Percentiles rank a stretch among this genome's conserved stretches.
These are phyloP conservation scores for Candida quercuum DNA, from an alignment of 805 yeast species.

Conservation along the genomic window DNA sequence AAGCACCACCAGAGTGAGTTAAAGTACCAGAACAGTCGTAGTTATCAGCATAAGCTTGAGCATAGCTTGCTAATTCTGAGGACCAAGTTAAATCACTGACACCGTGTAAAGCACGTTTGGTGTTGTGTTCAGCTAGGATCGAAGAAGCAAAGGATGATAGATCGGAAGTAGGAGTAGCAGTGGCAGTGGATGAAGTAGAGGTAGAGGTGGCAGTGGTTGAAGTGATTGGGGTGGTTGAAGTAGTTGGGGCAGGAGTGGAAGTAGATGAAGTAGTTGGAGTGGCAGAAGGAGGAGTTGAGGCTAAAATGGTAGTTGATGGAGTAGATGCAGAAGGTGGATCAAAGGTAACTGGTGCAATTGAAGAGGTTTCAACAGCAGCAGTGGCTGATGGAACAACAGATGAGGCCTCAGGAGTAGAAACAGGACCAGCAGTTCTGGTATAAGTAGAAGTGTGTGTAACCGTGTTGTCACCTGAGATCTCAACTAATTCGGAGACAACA, in stretches of 20 bases:
- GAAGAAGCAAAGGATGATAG: no score
- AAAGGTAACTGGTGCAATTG: neutral
- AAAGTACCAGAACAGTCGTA: conserved; percentile 59
- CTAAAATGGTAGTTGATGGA: neutral
- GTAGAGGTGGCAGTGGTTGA: conserved; percentile 7
- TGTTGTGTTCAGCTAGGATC: conserved; percentile 54
- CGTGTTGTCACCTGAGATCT: conserved; percentile 17
- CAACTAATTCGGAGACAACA: conserved; percentile 21
- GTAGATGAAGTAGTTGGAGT: conserved; percentile 4
- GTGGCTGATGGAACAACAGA: neutral
- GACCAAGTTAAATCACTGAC: conserved; percentile 46
- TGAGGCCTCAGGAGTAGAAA: neutral
- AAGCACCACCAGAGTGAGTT: conserved; percentile 48
- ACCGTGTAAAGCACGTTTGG: conserved; percentile 41
- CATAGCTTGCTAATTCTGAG: conserved; percentile 38
- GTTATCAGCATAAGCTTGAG: conserved; percentile 41
- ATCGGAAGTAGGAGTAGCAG: conserved; percentile 6
- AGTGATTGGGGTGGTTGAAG: conserved; percentile 16
- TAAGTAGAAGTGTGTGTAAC: conserved; percentile 17
- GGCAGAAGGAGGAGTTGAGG: conserved; percentile 2
- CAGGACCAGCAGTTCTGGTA: conserved; percentile 9
- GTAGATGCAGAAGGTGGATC: neutral
- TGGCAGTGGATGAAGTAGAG: conserved; percentile 8
- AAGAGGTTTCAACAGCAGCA: neutral
- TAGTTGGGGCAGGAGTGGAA: conserved; percentile 7